Conservation (phyloP, 2,329 filamentous ascomycete species). For the Xylariaceae sp. region DNA sequence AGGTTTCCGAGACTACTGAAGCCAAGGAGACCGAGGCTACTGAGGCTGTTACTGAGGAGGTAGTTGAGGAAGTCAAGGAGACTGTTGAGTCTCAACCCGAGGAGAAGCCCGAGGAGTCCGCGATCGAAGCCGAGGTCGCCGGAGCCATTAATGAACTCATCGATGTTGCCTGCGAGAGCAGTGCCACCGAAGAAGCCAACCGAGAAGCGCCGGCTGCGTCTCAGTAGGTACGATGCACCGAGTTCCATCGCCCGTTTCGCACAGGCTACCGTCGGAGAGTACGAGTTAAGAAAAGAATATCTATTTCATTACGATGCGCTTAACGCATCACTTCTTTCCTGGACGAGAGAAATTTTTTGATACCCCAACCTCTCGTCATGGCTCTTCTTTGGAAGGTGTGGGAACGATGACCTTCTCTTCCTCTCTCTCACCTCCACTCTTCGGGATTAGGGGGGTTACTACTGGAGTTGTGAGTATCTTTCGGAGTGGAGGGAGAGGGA, state of each 20-base stretch:
- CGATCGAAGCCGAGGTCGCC: not conserved
- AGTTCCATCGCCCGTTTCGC: conserved; percentile 3
- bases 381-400: conserved; percentile 8
- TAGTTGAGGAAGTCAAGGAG: not conserved
- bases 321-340: conserved; percentile 1
- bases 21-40: not conserved
- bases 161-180: not conserved
- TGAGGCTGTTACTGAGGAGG: conserved; percentile 4
- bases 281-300: not conserved
- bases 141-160: not conserved
- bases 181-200: not conserved
- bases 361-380: conserved; percentile 15
- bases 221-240: conserved; percentile 13
- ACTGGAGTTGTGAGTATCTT: not conserved
- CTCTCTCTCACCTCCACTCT: not conserved
- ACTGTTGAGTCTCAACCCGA: not conserved
- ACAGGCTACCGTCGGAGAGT: conserved; percentile 4
- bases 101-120: conserved; percentile 6
- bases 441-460: conserved; percentile 2
- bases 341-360: conserved; percentile 16
- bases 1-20: conserved; percentile 17
- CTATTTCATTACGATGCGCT: not conserved
- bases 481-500: not conserved
- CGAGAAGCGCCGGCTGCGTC: conserved; percentile 4
- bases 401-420: not conserved